Evolutionary conservation across 1,284 basidiomycete genomes (phyloP).

Genomic region (Tilletia walkeri): DNA sequence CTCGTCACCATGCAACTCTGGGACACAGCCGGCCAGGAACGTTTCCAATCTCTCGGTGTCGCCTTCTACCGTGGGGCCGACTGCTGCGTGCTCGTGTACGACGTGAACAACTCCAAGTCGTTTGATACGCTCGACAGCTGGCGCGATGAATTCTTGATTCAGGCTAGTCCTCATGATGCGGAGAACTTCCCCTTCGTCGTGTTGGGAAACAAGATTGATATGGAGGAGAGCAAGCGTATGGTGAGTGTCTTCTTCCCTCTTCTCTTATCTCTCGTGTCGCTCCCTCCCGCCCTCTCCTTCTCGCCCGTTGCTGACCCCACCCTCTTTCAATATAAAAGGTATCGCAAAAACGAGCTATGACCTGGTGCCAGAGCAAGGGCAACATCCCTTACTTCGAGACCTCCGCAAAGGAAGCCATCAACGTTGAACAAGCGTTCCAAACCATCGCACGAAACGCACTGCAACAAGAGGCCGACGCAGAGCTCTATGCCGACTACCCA

Average conservation of each 20-base stretch:
- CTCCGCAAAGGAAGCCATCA: constrained; percentile 99
- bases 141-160: constrained; percentile 56
- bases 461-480: constrained; percentile 93
- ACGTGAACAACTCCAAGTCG: constrained; percentile 96
- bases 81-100: constrained; percentile 98
- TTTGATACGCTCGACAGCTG: constrained; percentile 73
- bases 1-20: constrained; percentile 97
- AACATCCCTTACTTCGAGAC: constrained; percentile 99
- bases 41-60: constrained; percentile 96
- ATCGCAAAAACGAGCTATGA: constrained; percentile 98
- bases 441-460: constrained; percentile 98
- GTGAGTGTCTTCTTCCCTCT: constrained; percentile 60
- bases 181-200: constrained; percentile 93
- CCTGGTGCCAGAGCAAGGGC: constrained; percentile 99
- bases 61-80: constrained; percentile 99
- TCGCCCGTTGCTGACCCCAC: not conserved
- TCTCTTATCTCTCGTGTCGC: constrained; percentile 11
- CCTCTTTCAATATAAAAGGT: constrained; percentile 64
- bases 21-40: constrained; percentile 99
- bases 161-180: constrained; percentile 95
- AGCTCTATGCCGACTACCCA: constrained; percentile 97
- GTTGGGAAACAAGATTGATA: constrained; percentile 98
- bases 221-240: constrained; percentile 97
- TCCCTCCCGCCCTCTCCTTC: not conserved
- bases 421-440: constrained; percentile 99